These are phyloP conservation scores for Arthrobotrys conoides DNA, from an alignment of 2,329 filamentous ascomycete genomes.

Conservation along the genomic window DNA sequence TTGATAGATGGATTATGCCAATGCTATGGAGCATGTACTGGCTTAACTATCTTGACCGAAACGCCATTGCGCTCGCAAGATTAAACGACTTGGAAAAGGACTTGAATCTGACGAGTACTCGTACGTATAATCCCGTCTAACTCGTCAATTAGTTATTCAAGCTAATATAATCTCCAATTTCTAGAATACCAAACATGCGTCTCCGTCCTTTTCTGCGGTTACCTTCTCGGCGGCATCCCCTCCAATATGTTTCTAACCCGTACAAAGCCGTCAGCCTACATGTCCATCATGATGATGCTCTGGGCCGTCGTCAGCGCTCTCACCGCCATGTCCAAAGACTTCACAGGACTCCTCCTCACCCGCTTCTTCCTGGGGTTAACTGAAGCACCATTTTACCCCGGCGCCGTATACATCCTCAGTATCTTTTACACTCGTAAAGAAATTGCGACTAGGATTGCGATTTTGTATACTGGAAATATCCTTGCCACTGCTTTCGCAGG, in stretches of 20 bases:
- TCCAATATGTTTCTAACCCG: conserved; percentile 67
- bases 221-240: conserved; percentile 65
- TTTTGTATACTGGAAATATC: conserved; percentile 74
- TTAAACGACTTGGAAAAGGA: conserved; percentile 68
- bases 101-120: conserved; percentile 67
- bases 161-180: not conserved
- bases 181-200: conserved; percentile 69
- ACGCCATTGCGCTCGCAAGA: conserved; percentile 70
- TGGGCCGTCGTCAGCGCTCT: conserved; percentile 68
- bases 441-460: conserved; percentile 72
- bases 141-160: not conserved
- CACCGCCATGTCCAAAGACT: conserved; percentile 68
- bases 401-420: conserved; percentile 75
- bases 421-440: conserved; percentile 78
- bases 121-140: conserved; percentile 24
- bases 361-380: conserved; percentile 69
- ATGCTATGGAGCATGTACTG: conserved; percentile 69
- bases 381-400: conserved; percentile 73
- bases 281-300: conserved; percentile 65
- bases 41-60: conserved; percentile 70
- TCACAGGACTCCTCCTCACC: conserved; percentile 68
- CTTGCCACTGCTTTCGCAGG: conserved; percentile 75
- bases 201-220: conserved; percentile 67
- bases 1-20: conserved; percentile 67
- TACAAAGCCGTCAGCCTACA: conserved; percentile 65